Conservation (phyloP, 345 rosid species). For the Rubroshorea leprosula region DNA sequence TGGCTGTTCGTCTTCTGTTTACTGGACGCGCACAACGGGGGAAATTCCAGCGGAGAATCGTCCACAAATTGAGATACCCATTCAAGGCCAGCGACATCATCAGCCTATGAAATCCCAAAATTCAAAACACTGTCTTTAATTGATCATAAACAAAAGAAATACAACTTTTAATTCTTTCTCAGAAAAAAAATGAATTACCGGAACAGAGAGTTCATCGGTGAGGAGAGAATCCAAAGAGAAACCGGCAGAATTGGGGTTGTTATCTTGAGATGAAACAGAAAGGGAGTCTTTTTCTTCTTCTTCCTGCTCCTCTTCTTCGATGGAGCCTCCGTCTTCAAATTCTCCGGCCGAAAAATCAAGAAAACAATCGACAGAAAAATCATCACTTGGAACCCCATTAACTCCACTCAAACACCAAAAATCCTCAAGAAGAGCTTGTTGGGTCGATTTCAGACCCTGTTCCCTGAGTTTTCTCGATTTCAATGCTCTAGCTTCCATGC, state of each 20-base stretch:
- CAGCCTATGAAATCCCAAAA: conserved; percentile 21
- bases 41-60: conserved; percentile 34
- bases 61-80: conserved; percentile 56
- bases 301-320: conserved; percentile 29
- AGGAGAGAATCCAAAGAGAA: conserved; percentile 23
- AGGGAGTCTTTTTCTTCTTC: conserved; percentile 28
- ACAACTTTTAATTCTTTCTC: no score
- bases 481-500: conserved; percentile 54
- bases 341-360: conserved; percentile 54
- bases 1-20: conserved; percentile 8
- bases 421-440: conserved; percentile 35
- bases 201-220: conserved; percentile 30
- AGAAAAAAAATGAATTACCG: conserved; percentile 29
- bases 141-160: no score
- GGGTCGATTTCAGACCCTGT: conserved; percentile 22
- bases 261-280: conserved; percentile 38
- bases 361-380: conserved; percentile 68
- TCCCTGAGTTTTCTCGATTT: conserved; percentile 55
- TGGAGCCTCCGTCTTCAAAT: conserved; percentile 19
- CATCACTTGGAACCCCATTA: conserved; percentile 31
- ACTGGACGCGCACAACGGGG: conserved; percentile 14
- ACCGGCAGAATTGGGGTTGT: conserved; percentile 23
- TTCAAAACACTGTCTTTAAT: background rate
- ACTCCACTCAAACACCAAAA: conserved; percentile 17
- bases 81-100: conserved; percentile 47